Evolutionary conservation across 2,329 filamentous ascomycete genomes (phyloP).

Genomic region (Ophiocordyceps polyrhachis-furcata): DNA sequence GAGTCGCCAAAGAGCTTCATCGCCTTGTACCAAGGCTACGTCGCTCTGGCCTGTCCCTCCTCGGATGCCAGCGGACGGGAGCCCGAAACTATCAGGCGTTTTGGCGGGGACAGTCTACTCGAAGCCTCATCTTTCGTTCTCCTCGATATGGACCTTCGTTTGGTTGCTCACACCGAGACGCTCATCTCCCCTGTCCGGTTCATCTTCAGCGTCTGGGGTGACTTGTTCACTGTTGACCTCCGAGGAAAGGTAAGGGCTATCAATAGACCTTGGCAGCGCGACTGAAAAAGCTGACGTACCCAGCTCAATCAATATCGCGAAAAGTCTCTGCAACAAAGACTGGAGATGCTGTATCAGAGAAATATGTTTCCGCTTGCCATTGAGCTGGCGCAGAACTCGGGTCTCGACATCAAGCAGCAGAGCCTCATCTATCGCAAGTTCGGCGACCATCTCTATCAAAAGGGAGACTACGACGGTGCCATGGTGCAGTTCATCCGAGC

Average conservation of each 20-base stretch:
- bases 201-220: conserved; percentile 76
- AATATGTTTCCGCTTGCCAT: conserved; percentile 87
- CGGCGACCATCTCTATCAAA: conserved; percentile 86
- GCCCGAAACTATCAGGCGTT: conserved; percentile 45
- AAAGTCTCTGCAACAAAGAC: conserved; percentile 71
- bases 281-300: not conserved
- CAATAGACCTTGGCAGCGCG: no score
- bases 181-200: conserved; percentile 62
- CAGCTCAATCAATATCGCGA: conserved; percentile 79
- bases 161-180: conserved; percentile 77
- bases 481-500: conserved; percentile 97
- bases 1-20: conserved; percentile 79
- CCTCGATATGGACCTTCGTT: conserved; percentile 78
- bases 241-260: conserved; percentile 60
- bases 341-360: conserved; percentile 85
- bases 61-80: conserved; percentile 30
- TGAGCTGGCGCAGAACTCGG: conserved; percentile 77
- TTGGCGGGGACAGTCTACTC: conserved; percentile 68
- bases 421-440: conserved; percentile 87
- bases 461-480: conserved; percentile 90
- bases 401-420: conserved; percentile 62
- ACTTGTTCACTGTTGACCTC: conserved; percentile 74
- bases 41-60: conserved; percentile 69
- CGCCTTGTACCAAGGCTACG: conserved; percentile 64
- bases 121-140: conserved; percentile 77